Percentiles rank a stretch among this genome's conserved stretches.
phyloP scores from a whole-genome alignment of 768 basidiomycete genomes.

The Imleria badia region DNA sequence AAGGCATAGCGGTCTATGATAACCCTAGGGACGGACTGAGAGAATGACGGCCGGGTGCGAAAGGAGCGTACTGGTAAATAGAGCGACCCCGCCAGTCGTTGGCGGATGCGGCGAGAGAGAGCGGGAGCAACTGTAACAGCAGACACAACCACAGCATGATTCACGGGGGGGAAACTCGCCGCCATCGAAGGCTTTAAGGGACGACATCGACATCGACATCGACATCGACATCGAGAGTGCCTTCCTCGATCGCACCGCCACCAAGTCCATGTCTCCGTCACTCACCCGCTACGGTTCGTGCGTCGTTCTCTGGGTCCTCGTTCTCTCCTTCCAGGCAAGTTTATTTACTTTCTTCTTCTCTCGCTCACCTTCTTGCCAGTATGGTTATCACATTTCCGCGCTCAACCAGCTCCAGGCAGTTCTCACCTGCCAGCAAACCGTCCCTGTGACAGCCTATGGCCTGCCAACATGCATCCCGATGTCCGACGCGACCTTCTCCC shows the following conservation, averaged over 20 bases:
- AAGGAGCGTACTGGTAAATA: constrained; percentile 11
- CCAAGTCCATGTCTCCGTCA: constrained; percentile 16
- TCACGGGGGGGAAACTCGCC: not conserved
- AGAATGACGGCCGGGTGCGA: not conserved
- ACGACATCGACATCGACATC: too few species aligned
- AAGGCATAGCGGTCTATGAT: constrained; percentile 15
- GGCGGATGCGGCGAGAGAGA: constrained; percentile 9
- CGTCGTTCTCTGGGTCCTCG: constrained; percentile 67
- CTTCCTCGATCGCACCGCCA: too few species aligned
- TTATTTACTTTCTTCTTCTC: not conserved
- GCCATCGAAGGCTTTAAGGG: not conserved
- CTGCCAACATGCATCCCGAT: constrained; percentile 80
- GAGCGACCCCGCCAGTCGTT: constrained; percentile 16
- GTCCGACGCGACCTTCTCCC: constrained; percentile 72
- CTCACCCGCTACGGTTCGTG: constrained; percentile 65
- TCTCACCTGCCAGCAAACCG: constrained; percentile 59
- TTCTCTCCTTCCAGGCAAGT: constrained; percentile 54
- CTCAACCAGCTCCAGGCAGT: constrained; percentile 86
- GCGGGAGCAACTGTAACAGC: not conserved
- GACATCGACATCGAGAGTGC: too few species aligned
- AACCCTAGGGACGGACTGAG: not conserved
- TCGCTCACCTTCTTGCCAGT: constrained; percentile 38
- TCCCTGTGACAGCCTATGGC: constrained; percentile 27
- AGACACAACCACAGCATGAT: constrained; percentile 4
- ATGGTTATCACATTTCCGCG: constrained; percentile 91